These are phyloP conservation scores for Cyberlindnera bimundalis DNA, from an alignment of 805 yeast genomes.

Conservation along the genomic window DNA sequence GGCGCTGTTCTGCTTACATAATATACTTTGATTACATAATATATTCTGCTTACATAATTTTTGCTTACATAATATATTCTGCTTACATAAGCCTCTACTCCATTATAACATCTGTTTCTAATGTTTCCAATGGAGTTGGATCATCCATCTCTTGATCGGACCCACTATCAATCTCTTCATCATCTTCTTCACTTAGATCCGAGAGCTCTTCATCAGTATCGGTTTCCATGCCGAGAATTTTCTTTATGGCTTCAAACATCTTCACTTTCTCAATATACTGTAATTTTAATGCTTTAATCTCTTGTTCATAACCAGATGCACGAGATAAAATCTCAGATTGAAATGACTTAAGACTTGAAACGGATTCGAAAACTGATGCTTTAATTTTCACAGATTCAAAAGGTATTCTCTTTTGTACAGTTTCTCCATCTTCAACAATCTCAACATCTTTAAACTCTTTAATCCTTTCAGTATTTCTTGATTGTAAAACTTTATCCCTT, in stretches of 20 bases:
- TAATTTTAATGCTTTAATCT: slow-evolving; percentile 10
- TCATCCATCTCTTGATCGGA: neutral
- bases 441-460: slow-evolving; percentile 1
- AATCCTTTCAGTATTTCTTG: slow-evolving; percentile 1
- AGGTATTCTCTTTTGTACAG: neutral
- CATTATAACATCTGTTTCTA: slow-evolving; percentile 1
- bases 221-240: slow-evolving; percentile 12
- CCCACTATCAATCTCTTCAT: slow-evolving; percentile 1
- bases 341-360: neutral
- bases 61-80: no score
- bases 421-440: neutral
- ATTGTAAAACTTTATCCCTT: slow-evolving; percentile 3
- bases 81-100: neutral
- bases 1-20: no score
- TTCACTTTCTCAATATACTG: slow-evolving; percentile 14
- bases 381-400: slow-evolving; percentile 1
- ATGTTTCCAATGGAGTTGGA: neutral
- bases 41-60: no score
- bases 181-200: slow-evolving; percentile 1
- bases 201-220: slow-evolving; percentile 5
- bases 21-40: no score
- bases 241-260: slow-evolving; percentile 16
- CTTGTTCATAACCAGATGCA: slow-evolving; percentile 8
- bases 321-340: slow-evolving; percentile 1
- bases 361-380: slow-evolving; percentile 1